Evolutionary conservation across 139 green algal genomes (phyloP).

Genomic region (Chlamydomonas sphaeroides): DNA sequence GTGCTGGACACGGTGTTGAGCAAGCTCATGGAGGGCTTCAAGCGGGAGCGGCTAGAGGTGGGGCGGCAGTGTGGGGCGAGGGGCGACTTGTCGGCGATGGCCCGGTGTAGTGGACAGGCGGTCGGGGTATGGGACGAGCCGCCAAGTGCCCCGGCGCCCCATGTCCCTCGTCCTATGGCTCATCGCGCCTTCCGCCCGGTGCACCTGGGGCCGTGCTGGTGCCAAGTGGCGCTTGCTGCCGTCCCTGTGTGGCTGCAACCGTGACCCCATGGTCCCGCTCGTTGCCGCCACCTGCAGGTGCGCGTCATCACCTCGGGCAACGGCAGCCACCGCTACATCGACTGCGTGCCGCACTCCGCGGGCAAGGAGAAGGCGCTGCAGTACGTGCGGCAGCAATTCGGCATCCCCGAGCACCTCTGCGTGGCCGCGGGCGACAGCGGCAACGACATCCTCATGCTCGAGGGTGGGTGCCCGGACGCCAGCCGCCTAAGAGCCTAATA

Average conservation of each 20-base stretch:
- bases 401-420: constrained; percentile 63
- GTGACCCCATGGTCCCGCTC: too few relatives aligned
- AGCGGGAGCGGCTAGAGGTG: constrained; percentile 48
- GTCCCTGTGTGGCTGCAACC: too few relatives aligned
- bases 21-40: constrained; percentile 35
- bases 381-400: constrained; percentile 75
- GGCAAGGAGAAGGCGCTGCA: constrained; percentile 88
- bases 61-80: not conserved
- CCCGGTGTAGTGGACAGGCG: too few relatives aligned
- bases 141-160: too few relatives aligned
- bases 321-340: constrained; percentile 84
- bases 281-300: constrained; percentile 52
- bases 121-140: too few relatives aligned
- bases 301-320: constrained; percentile 79
- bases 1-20: constrained; percentile 29
- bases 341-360: constrained; percentile 69
- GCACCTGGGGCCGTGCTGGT: too few relatives aligned
- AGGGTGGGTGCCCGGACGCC: too few relatives aligned
- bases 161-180: too few relatives aligned
- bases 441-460: constrained; percentile 92
- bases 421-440: constrained; percentile 86
- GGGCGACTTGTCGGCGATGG: too few relatives aligned
- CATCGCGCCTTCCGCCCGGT: too few relatives aligned
- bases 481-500: too few relatives aligned
- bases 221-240: not conserved